Conservation (phyloP, 2,329 filamentous ascomycete species). For the Diaporthe ampelina region DNA sequence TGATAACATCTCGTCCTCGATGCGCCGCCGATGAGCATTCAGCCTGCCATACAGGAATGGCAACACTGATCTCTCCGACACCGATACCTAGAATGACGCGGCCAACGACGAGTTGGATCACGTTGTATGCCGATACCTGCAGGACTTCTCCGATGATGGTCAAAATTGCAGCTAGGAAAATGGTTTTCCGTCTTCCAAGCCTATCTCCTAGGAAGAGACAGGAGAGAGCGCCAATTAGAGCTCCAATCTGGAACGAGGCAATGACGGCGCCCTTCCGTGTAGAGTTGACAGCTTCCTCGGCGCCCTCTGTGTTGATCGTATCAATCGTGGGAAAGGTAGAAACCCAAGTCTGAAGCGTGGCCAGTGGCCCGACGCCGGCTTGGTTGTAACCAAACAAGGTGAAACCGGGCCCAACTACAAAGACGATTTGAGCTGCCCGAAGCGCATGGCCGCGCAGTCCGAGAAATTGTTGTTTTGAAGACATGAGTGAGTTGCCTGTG, state of each 20-base stretch:
- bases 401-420: slow-evolving; percentile 51
- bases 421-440: slow-evolving; percentile 37
- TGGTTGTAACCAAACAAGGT: slow-evolving; percentile 67
- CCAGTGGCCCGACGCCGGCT: slow-evolving; percentile 60
- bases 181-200: slow-evolving; percentile 64
- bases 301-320: slow-evolving; percentile 58
- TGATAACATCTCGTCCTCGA: slow-evolving; percentile 44
- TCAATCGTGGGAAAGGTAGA: slow-evolving; percentile 63
- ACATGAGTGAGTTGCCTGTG: not conserved
- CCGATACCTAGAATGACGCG: slow-evolving; percentile 67
- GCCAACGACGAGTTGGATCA: slow-evolving; percentile 65
- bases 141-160: slow-evolving; percentile 64
- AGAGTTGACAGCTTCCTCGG: slow-evolving; percentile 56
- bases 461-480: slow-evolving; percentile 33
- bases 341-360: slow-evolving; percentile 51
- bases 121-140: slow-evolving; percentile 60
- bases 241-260: slow-evolving; percentile 45
- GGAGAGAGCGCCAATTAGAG: slow-evolving; percentile 44
- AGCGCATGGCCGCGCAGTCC: slow-evolving; percentile 41
- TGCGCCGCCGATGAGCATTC: slow-evolving; percentile 44
- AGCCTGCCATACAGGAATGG: slow-evolving; percentile 50
- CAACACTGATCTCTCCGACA: slow-evolving; percentile 61
- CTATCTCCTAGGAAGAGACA: slow-evolving; percentile 56
- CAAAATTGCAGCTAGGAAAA: slow-evolving; percentile 62
- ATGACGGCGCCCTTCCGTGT: slow-evolving; percentile 47